Evolutionary conservation across 495 filamentous ascomycete genomes (phyloP).

Genomic region (Friedmanniomyces endolithicus): DNA sequence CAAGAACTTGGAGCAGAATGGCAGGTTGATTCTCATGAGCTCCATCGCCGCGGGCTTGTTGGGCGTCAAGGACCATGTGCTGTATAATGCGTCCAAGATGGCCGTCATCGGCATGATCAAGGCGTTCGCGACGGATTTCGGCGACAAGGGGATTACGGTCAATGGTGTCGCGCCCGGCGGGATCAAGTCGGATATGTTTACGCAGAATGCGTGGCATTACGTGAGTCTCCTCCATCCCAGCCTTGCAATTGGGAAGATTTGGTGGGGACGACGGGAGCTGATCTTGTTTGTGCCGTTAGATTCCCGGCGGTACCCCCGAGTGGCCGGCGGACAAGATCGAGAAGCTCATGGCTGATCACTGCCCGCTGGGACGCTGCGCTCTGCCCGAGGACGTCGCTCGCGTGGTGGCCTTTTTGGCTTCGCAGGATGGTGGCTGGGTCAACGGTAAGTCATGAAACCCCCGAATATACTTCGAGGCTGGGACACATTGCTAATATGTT

Average conservation of each 20-base stretch:
- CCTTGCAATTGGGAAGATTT: background rate
- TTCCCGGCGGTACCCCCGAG: constrained; percentile 32
- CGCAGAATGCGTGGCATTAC: constrained; percentile 35
- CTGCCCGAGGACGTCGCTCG: constrained; percentile 47
- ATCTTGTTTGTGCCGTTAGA: constrained; percentile 43
- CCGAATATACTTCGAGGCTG: background rate
- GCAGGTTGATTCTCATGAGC: constrained; percentile 54
- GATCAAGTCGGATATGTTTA: constrained; percentile 67
- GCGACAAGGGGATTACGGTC: constrained; percentile 59
- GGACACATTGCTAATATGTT: background rate
- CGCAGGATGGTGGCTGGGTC: constrained; percentile 48
- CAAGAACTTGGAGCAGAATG: constrained; percentile 53
- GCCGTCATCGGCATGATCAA: constrained; percentile 70
- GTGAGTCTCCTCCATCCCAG: background rate
- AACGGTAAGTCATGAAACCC: constrained; percentile 36
- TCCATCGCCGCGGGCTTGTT: constrained; percentile 42
- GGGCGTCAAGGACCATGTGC: constrained; percentile 57
- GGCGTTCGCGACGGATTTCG: constrained; percentile 61
- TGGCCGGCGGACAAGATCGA: constrained; percentile 35
- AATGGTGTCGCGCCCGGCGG: constrained; percentile 66
- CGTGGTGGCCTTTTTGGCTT: constrained; percentile 44
- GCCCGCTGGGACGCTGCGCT: constrained; percentile 43
- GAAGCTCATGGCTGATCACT: constrained; percentile 32
- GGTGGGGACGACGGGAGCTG: background rate
- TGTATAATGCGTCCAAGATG: constrained; percentile 68